Percentiles rank a stretch among this genome's conserved stretches.
Evolutionary conservation across 805 yeast genomes (phyloP).

Genomic region (Candida krabiensis): DNA sequence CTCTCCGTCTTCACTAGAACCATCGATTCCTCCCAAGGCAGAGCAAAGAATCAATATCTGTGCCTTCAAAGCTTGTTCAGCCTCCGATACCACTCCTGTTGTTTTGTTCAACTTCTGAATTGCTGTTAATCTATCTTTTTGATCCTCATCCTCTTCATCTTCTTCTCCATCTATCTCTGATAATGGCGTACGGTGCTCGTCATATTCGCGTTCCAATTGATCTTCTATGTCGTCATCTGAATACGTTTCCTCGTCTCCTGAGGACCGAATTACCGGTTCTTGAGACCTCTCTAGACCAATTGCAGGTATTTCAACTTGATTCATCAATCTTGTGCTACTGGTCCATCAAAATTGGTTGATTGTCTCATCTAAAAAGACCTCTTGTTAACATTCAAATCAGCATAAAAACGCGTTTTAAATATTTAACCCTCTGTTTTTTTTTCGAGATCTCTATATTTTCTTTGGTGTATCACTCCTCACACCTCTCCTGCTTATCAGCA

Average conservation of each 20-base stretch:
- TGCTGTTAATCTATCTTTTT: conserved; percentile 2
- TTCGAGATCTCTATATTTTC: too few species aligned
- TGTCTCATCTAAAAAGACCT: too few species aligned
- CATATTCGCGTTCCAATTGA: conserved; percentile 18
- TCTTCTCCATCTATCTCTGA: conserved; percentile 18
- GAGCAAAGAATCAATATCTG: conserved; percentile 80
- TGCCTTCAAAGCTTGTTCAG: conserved; percentile 51
- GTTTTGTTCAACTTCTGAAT: conserved; percentile 7
- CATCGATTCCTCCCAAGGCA: conserved; percentile 90
- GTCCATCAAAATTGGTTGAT: too few species aligned
- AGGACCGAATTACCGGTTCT: too few species aligned
- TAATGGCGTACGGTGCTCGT: conserved; percentile 11
- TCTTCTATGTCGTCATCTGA: conserved; percentile 26
- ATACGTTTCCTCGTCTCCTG: conserved; percentile 7
- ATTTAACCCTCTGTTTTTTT: too few species aligned
- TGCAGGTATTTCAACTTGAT: too few species aligned
- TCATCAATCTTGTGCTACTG: too few species aligned
- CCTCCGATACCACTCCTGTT: conserved; percentile 13
- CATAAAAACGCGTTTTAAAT: too few species aligned
- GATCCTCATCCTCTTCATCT: conserved; percentile 7
- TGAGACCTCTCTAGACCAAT: too few species aligned
- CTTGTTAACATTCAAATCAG: too few species aligned
- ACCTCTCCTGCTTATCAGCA: too few species aligned
- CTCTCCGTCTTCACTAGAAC: conserved; percentile 41
- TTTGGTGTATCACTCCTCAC: too few species aligned